Evolutionary conservation across 805 yeast genomes (phyloP), one percentile per base, ranked within the genome.

Genomic region (Candida mattraensis): DNA sequence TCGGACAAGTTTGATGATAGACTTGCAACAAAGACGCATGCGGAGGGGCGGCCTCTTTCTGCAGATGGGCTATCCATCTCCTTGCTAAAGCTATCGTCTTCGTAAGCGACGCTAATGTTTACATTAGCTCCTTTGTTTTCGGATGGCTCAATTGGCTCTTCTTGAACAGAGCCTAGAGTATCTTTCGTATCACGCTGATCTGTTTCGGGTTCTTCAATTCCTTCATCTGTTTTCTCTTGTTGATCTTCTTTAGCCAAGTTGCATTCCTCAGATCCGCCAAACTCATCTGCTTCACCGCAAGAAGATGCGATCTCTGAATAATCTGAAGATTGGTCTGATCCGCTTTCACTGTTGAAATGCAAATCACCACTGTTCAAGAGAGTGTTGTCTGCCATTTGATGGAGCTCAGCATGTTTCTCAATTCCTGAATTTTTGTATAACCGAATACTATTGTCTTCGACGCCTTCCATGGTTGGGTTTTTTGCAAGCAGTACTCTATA

Each of bases 11-110:
- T 61, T 0, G 89, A 72, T 6, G 86, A 73, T 35, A 87, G 73
- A 58, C 91, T 79, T n/a, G 95, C 95, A 37, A 87, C 95, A 65
- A 87, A 87, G 2, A 87, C 84, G 60, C 95, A 86, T 1, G 94
- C 78, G 0, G 95, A 81, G 11, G 96, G 96, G 30, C 83, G 70
- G 6, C 83, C 86, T 44, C 61, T 47, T 23, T 56, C 57, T n/a
- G 48, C 30, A 9, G 52, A 39, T 4, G 45, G 44, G 24, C 38
- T 39, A 17, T 42, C 45, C 3, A 26, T 24, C 13, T 37, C 46
- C 30, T 41, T 45, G 24, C 45, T 38, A 32, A 47, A 48, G 15
- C 46, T 41, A 26, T 44, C 51, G 5, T 46, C 48, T 20, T 46
- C 50, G 19, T 39, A 45, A 2, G 45, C 35, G 8, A 35, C 44